Evolutionary conservation across 2,329 filamentous ascomycete genomes (phyloP).

Genomic region (Colletotrichum neosansevieriae): DNA sequence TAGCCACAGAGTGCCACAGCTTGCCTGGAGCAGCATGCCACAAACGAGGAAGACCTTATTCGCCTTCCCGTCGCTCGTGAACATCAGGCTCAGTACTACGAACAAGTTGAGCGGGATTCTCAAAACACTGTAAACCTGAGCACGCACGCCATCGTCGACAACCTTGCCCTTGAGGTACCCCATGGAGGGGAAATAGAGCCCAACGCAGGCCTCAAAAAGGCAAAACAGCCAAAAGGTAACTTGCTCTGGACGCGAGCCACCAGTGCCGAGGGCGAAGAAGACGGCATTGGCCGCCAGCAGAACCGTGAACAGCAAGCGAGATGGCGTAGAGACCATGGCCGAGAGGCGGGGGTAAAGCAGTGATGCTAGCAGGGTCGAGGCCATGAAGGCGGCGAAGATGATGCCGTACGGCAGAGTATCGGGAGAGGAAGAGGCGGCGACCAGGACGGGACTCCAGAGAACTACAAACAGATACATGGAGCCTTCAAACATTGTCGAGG

Average conservation of each 20-base stretch:
- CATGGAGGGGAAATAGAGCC: constrained; percentile 68
- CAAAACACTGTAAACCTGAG: constrained; percentile 65
- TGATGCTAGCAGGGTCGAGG: constrained; percentile 69
- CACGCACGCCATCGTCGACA: constrained; percentile 64
- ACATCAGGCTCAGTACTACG: constrained; percentile 61
- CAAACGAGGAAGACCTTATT: constrained; percentile 49
- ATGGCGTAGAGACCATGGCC: constrained; percentile 33
- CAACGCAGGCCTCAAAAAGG: constrained; percentile 66
- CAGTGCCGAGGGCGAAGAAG: constrained; percentile 50
- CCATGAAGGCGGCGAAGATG: constrained; percentile 70
- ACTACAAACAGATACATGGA: constrained; percentile 72
- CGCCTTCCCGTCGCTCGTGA: constrained; percentile 48
- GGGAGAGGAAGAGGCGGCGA: constrained; percentile 47
- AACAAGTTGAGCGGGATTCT: constrained; percentile 70
- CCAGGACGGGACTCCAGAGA: constrained; percentile 67
- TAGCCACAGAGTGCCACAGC: constrained; percentile 46
- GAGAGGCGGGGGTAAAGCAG: constrained; percentile 56
- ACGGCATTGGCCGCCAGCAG: constrained; percentile 52
- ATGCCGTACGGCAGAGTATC: constrained; percentile 58
- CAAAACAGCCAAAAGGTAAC: constrained; percentile 67
- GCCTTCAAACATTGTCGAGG: constrained; percentile 69
- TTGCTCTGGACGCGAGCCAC: constrained; percentile 50
- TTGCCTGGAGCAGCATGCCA: constrained; percentile 46
- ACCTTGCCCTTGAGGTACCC: constrained; percentile 64
- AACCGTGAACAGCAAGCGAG: constrained; percentile 50